Conservation (phyloP, 1,284 basidiomycete genomes). For the Naganishia liquefaciens region DNA sequence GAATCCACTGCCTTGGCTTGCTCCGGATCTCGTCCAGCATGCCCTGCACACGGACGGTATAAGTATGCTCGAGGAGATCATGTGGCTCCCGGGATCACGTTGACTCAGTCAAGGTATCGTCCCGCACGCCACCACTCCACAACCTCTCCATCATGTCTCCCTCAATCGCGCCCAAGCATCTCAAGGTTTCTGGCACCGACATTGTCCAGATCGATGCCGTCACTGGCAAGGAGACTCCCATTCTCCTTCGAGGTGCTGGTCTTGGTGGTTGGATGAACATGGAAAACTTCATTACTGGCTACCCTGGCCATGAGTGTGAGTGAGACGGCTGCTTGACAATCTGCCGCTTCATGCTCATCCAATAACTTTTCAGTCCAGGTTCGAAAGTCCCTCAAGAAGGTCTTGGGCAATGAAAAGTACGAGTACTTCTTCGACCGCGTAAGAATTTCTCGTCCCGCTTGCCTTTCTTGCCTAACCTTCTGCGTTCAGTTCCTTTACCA, state of each 20-base stretch:
- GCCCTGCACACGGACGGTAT: slow-evolving; percentile 8
- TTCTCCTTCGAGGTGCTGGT: slow-evolving; percentile 40
- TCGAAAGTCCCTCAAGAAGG: slow-evolving; percentile 65
- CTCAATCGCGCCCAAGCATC: slow-evolving; percentile 20
- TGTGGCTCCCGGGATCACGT: neutral
- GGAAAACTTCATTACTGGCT: slow-evolving; percentile 52
- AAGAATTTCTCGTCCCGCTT: slow-evolving; percentile 48
- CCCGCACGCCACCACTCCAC: neutral
- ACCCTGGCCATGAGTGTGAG: slow-evolving; percentile 41
- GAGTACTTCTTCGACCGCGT: slow-evolving; percentile 69
- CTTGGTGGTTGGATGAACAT: slow-evolving; percentile 54
- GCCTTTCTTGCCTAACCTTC: neutral
- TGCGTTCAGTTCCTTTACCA: slow-evolving; percentile 65
- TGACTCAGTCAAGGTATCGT: slow-evolving; percentile 16
- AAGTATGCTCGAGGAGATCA: slow-evolving; percentile 3
- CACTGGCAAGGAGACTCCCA: slow-evolving; percentile 27
- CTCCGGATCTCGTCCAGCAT: too few species aligned
- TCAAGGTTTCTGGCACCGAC: slow-evolving; percentile 35
- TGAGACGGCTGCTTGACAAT: neutral
- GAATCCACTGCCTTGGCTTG: too few species aligned
- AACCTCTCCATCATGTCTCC: slow-evolving; percentile 13
- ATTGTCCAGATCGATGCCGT: slow-evolving; percentile 36
- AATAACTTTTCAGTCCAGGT: slow-evolving; percentile 57
- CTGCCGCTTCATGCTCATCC: neutral
- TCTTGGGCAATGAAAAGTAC: slow-evolving; percentile 67